phyloP scores from a whole-genome alignment of 2,329 filamentous ascomycete genomes.

The Gyromitra esculenta region DNA sequence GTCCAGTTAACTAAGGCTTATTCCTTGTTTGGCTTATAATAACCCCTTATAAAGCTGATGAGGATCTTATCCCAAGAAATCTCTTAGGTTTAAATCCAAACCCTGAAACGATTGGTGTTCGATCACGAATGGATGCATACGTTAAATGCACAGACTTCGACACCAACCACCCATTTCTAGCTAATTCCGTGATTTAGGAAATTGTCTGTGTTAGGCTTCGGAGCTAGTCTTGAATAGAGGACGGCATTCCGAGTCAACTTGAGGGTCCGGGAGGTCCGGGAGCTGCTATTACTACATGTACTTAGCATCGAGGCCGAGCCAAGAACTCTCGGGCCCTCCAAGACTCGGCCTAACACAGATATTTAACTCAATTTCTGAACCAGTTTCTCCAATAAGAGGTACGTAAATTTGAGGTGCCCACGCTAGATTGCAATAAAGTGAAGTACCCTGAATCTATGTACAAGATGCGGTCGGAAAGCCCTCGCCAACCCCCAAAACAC shows the following conservation, averaged over 20 bases:
- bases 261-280: slow-evolving; percentile 28
- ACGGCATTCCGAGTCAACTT: neutral
- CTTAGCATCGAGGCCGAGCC: slow-evolving; percentile 10
- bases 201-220: slow-evolving; percentile 14
- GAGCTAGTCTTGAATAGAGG: slow-evolving; percentile 11
- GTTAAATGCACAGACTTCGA: slow-evolving; percentile 6
- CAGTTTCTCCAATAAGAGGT: neutral
- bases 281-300: slow-evolving; percentile 15
- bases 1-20: neutral
- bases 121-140: neutral
- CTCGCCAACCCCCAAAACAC: too few species aligned
- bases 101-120: neutral
- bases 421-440: neutral
- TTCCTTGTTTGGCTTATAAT: neutral
- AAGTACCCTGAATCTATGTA: neutral
- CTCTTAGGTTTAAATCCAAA: neutral
- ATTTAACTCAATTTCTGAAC: neutral
- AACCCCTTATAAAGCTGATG: neutral
- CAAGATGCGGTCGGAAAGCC: too few species aligned
- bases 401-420: neutral
- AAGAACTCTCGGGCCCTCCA: slow-evolving; percentile 20
- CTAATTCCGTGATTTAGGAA: neutral
- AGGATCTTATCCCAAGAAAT: neutral
- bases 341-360: neutral
- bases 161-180: neutral